phyloP scores from a whole-genome alignment of 148 eudicot genomes.

The Hydrangea macrophylla region DNA sequence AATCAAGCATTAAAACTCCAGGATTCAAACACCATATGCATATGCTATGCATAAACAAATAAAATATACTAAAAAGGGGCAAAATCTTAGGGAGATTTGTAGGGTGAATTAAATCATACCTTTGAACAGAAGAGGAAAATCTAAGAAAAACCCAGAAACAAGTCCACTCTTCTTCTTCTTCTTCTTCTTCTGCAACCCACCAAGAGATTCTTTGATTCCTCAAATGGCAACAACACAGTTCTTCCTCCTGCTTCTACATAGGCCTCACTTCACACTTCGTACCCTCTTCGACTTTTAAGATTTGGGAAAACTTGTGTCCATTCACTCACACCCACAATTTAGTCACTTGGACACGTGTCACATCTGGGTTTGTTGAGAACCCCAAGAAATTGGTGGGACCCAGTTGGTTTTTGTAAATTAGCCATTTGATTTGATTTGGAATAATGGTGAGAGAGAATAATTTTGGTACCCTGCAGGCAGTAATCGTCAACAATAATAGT shows the following conservation, averaged over 20 bases:
- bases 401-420: not conserved
- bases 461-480: not conserved
- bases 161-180: conserved; percentile 1
- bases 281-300: conserved; percentile 8
- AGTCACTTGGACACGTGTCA: not conserved
- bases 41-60: not conserved
- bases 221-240: not conserved
- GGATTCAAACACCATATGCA: conserved; percentile 1
- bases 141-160: conserved; percentile 9
- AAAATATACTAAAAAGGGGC: not conserved
- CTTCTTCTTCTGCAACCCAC: conserved; percentile 7
- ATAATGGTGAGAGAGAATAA: not conserved
- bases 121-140: conserved; percentile 15
- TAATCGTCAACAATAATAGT: not conserved
- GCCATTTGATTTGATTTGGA: not conserved
- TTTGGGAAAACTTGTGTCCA: not conserved
- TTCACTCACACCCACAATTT: not conserved
- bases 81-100: conserved; percentile 11
- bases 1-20: conserved; percentile 7
- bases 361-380: not conserved
- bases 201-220: conserved; percentile 18
- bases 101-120: conserved; percentile 11
- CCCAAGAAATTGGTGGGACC: not conserved
- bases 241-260: not conserved
- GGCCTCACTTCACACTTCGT: conserved; percentile 17